Base-by-base conservation (phyloP, 176 grass and related monocot genomes). In the Urochloa ruziziensis region DNA sequence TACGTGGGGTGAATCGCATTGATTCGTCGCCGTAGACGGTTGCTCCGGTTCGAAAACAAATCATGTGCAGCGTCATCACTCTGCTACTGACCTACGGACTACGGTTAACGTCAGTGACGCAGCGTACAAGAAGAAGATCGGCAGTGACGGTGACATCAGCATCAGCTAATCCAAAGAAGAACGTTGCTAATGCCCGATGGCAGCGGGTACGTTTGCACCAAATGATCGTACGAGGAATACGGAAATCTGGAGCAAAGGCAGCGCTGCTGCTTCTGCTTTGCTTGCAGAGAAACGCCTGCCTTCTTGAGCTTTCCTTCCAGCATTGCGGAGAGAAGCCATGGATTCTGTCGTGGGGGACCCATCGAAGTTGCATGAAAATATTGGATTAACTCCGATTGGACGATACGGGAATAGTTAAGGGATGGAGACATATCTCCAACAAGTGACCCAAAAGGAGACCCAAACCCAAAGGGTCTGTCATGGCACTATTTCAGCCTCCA, bases 61-160 rank as follows among this genome's bases (percentile, higher is more conserved):
- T 90, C 42, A 82, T 59, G 66, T 64, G 88, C 70, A 14, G 10
- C 70, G 19, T 34, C 35, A 78, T 80, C 52, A 77, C 75, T 61
- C 70, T 48, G 24, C 23, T 40, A 40, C 43, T 12, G 10, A 12
- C 10, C 42, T 44, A 12, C 42, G 10, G 10, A 12, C 43, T 4
- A 42, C 64, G 66, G 72, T 32, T 77, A 58, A 47, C 49, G 44
- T 28, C 62, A 19, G 42, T 35, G 70, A 3, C 52, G 3, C 77
- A 21, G 17, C 17, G 70, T 21, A 23, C 18, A 0, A 28, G 4
- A 5, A 52, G 49, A 6, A 3, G 17, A 19, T 46, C 43, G 43
- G 18, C 21, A 17, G 3, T 33, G 28, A 7, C n/a, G 3, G 17
- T 23, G 73, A 75, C 23, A 51, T 32, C 16, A 12, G n/a, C 35